Percentiles rank a stretch among this genome's conserved stretches.
phyloP scores from a whole-genome alignment of 2,329 filamentous ascomycete genomes.

The Parastagonospora nodorum region DNA sequence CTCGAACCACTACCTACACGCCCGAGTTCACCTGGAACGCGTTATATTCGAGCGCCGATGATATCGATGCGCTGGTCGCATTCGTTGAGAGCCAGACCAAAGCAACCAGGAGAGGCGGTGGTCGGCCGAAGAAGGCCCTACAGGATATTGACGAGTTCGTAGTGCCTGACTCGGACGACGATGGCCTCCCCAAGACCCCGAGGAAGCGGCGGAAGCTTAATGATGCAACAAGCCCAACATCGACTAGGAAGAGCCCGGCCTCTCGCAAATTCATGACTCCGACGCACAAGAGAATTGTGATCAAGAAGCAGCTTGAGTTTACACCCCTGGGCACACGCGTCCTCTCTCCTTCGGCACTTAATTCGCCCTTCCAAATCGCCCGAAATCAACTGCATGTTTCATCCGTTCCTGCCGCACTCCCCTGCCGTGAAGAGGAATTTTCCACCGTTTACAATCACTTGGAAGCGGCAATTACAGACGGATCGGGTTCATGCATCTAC shows the following conservation, averaged over 20 bases:
- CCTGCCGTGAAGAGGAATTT: conserved; percentile 92
- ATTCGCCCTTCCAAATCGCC: conserved; percentile 90
- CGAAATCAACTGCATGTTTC: conserved; percentile 90
- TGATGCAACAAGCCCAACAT: conserved; percentile 51
- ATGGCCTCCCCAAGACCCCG: conserved; percentile 50
- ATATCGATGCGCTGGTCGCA: conserved; percentile 68
- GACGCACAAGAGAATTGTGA: conserved; percentile 69
- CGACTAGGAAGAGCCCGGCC: conserved; percentile 51
- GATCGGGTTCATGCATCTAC: conserved; percentile 94
- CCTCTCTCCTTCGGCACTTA: conserved; percentile 75
- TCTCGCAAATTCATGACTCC: conserved; percentile 65
- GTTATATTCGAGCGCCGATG: conserved; percentile 70
- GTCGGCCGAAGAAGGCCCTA: conserved; percentile 35
- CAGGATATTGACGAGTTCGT: conserved; percentile 54
- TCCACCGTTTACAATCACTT: conserved; percentile 90
- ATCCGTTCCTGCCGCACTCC: conserved; percentile 84
- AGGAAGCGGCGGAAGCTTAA: conserved; percentile 56
- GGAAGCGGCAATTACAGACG: conserved; percentile 90
- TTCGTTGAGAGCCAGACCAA: conserved; percentile 75
- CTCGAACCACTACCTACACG: conserved; percentile 86
- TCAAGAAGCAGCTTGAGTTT: conserved; percentile 92
- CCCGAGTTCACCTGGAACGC: conserved; percentile 93
- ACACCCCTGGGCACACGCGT: conserved; percentile 90
- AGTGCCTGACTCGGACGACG: conserved; percentile 48
- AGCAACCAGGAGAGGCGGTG: conserved; percentile 62